Evolutionary conservation across 495 filamentous ascomycete species (phyloP).

Genomic region (Penicillium lividum): DNA sequence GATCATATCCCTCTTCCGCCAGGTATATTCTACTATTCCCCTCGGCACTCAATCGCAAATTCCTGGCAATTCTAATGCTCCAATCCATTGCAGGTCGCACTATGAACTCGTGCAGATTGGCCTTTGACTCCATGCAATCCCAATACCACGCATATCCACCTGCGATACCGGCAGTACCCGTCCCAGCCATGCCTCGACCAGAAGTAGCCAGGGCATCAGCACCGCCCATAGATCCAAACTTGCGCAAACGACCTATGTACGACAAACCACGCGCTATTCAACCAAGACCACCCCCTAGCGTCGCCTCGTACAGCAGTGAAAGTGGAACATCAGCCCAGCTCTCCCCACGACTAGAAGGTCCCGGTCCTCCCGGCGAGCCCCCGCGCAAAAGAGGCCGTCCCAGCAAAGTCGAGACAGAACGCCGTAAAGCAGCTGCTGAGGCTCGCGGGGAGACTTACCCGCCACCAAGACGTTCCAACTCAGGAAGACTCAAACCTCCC

Average conservation of each 20-base stretch:
- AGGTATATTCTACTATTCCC: conserved; percentile 29
- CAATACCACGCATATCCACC: conserved; percentile 14
- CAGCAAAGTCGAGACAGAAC: conserved; percentile 57
- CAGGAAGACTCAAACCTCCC: conserved; percentile 36
- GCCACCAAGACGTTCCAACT: conserved; percentile 34
- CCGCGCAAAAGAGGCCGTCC: conserved; percentile 62
- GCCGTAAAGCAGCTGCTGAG: conserved; percentile 52
- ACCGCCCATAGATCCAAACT: conserved; percentile 25
- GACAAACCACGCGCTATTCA: conserved; percentile 47
- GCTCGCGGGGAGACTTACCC: conserved; percentile 53
- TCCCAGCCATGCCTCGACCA: conserved; percentile 18
- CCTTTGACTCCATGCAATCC: conserved; percentile 40
- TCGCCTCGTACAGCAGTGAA: conserved; percentile 41
- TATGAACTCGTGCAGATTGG: conserved; percentile 44
- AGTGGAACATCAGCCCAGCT: conserved; percentile 40
- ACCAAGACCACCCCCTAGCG: conserved; percentile 40
- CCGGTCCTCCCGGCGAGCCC: conserved; percentile 30
- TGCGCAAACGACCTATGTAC: conserved; percentile 40
- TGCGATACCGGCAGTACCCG: background rate
- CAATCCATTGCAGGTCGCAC: conserved; percentile 35
- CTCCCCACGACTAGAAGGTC: conserved; percentile 35
- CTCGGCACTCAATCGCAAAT: no score
- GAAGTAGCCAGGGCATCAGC: conserved; percentile 26
- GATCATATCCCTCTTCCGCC: conserved; percentile 58
- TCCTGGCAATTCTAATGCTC: background rate